These are phyloP conservation scores for Trifolium subterraneum DNA, from an alignment of 306 rosid genomes.

Conservation along the genomic window DNA sequence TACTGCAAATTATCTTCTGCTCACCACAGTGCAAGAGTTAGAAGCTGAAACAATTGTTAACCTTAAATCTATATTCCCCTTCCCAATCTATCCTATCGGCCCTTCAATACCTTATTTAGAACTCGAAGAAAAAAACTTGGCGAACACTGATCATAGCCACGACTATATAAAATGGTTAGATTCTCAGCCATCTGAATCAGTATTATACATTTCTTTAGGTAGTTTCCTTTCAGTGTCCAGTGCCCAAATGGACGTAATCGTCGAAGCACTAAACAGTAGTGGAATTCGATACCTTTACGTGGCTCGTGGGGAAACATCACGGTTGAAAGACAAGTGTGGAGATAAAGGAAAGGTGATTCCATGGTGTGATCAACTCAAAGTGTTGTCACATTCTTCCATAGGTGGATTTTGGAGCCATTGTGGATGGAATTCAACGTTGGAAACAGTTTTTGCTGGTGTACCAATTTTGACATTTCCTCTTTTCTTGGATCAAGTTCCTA, in stretches of 20 bases:
- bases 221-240: slow-evolving; percentile 56
- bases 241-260: slow-evolving; percentile 58
- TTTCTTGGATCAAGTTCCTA: slow-evolving; percentile 58
- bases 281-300: slow-evolving; percentile 53
- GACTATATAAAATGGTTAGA: slow-evolving; percentile 59
- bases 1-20: slow-evolving; percentile 51
- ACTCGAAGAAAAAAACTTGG: slow-evolving; percentile 1
- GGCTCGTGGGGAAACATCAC: slow-evolving; percentile 50
- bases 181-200: slow-evolving; percentile 59
- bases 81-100: slow-evolving; percentile 58
- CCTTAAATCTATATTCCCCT: slow-evolving; percentile 44
- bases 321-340: slow-evolving; percentile 50
- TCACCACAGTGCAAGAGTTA: slow-evolving; percentile 56
- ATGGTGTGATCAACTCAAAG: slow-evolving; percentile 67
- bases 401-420: slow-evolving; percentile 69
- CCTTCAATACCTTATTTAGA: slow-evolving; percentile 59
- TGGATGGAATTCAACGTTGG: slow-evolving; percentile 67
- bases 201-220: slow-evolving; percentile 67
- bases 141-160: slow-evolving; percentile 18
- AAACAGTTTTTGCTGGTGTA: slow-evolving; percentile 52
- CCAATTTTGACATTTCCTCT: slow-evolving; percentile 57
- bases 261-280: slow-evolving; percentile 46
- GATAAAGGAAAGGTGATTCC: slow-evolving; percentile 55
- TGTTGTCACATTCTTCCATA: slow-evolving; percentile 52
- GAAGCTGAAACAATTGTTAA: slow-evolving; percentile 48